These are phyloP conservation scores for Raddia guianensis DNA, from an alignment of 176 grass and related monocot species.

Conservation along the genomic window DNA sequence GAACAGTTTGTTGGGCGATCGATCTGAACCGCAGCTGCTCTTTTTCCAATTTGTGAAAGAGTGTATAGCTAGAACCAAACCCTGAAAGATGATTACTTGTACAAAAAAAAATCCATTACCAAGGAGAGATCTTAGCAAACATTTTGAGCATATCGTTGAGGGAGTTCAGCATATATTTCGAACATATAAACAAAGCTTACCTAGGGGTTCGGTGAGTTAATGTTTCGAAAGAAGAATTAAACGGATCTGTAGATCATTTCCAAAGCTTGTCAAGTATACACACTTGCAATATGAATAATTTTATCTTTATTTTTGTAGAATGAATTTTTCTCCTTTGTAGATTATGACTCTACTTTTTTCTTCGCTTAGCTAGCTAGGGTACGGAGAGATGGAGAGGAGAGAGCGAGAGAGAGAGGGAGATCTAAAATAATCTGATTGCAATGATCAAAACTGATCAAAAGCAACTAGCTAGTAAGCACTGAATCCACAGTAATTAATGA, in stretches of 20 bases:
- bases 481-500: conserved; percentile 11
- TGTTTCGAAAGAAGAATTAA: neutral
- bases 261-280: neutral
- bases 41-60: neutral
- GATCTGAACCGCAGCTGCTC: neutral
- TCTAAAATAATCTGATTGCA: neutral
- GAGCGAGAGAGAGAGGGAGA: neutral
- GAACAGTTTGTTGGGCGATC: neutral
- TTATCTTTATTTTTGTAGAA: neutral
- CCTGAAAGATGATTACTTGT: neutral
- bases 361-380: neutral
- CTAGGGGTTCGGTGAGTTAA: neutral
- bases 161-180: too few relatives aligned
- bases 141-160: neutral
- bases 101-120: neutral
- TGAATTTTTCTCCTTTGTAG: neutral
- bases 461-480: neutral
- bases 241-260: neutral
- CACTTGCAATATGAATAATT: neutral
- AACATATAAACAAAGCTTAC: too few relatives aligned
- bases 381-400: neutral
- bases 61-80: neutral
- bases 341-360: conserved; percentile 6
- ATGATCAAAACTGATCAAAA: conserved; percentile 3
- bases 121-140: neutral